Evolutionary conservation across 2,329 filamentous ascomycete genomes (phyloP), one percentile per base, ranked within the genome.

Genomic region (Tolypocladium inflatum): DNA sequence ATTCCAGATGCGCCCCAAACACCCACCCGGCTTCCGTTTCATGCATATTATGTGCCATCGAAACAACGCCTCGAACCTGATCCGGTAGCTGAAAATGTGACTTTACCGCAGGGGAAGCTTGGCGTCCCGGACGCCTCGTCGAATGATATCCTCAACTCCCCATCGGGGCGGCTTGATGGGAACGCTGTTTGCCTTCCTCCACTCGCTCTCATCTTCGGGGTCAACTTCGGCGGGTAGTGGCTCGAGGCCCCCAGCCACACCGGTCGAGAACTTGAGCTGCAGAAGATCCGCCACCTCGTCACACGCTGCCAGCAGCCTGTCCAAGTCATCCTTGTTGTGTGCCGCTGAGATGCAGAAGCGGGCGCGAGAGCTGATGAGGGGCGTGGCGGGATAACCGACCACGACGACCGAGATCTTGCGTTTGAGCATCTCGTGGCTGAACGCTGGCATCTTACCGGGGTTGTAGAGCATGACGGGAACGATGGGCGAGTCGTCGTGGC

Each of bases 371-470:
- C 90, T 95, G 66, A 97, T 95, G 52, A 99, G 83, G 1, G 94
- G 94, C 2, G 94, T 99, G 10, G 93, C 94, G 7, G 94, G 94
- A 71, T 99, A 99, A 56, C 93, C 94, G 61, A 99, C 94, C 52
- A 99, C 90, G 43, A 99, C 94, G 55, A 97, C 90, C 0, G 93
- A 94, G 66, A 99, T 97, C 75, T 97, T 97, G 69, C 94, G 90
- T 76, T 90, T 90, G 60, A 97, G 84, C 94, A 99, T 97, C 74
- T 97, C 94, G 71, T 96, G 94, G 55, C 91, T 97, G 75, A 99
- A 99, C 59, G 94, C 93, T 5, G 93, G 90, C 81, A 99, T 97
- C 78, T 99, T 99, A 67, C 90, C 94, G n/a, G 94, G 94, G 76
- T 97, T 91, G 80, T 97, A 99, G 35, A 99, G 85, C 68, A 96